Evolutionary conservation across 495 filamentous ascomycete genomes (phyloP).

Genomic region (Niebla homalea): DNA sequence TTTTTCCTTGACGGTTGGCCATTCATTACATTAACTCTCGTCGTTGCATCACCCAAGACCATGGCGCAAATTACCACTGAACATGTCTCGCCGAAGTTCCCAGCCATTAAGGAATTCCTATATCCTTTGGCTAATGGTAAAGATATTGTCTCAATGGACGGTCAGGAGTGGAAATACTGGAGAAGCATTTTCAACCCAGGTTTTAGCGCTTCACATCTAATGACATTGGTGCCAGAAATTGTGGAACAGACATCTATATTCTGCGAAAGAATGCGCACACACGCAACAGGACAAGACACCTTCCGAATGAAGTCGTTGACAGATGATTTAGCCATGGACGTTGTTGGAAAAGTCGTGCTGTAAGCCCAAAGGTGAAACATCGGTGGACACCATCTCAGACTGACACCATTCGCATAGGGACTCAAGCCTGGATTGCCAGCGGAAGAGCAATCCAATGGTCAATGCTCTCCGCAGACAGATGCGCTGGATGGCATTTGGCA

Average conservation of each 20-base stretch:
- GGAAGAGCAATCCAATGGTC: slow-evolving; percentile 19
- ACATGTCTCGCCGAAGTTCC: slow-evolving; percentile 8
- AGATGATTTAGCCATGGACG: slow-evolving; percentile 6
- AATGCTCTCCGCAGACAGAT: slow-evolving; percentile 16
- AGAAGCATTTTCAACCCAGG: slow-evolving; percentile 28
- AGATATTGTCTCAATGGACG: slow-evolving; percentile 23
- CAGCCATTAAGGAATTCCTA: slow-evolving; percentile 12
- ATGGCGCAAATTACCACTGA: slow-evolving; percentile 15
- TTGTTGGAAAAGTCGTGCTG: slow-evolving; percentile 23
- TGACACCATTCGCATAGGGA: no score
- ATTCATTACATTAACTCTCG: slow-evolving; percentile 14
- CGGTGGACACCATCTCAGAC: no score
- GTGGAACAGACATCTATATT: slow-evolving; percentile 24
- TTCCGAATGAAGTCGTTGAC: slow-evolving; percentile 8
- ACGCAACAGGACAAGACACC: slow-evolving; percentile 10
- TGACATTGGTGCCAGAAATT: slow-evolving; percentile 21
- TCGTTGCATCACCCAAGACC: slow-evolving; percentile 11
- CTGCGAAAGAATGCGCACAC: slow-evolving; percentile 15
- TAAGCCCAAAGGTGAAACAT: no score
- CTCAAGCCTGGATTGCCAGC: no score
- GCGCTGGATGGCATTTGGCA: slow-evolving; percentile 17
- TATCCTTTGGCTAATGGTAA: slow-evolving; percentile 17
- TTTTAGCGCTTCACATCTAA: slow-evolving; percentile 24
- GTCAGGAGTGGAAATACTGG: slow-evolving; percentile 23
- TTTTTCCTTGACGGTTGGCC: slow-evolving; percentile 26